Conservation (phyloP, 164 flowering plant species). For the Macadamia integrifolia region DNA sequence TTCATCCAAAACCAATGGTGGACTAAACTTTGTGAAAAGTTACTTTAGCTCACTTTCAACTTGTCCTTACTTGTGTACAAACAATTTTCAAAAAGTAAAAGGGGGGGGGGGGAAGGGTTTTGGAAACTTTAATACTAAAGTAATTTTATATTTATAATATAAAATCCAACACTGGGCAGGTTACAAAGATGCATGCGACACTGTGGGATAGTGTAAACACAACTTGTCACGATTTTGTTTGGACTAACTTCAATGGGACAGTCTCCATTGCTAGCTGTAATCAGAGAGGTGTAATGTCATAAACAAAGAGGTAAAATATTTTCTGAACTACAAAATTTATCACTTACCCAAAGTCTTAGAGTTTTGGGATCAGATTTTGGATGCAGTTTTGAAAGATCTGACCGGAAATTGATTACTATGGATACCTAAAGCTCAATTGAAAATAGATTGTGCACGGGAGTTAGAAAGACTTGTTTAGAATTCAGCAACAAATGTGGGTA, state of each 20-base stretch:
- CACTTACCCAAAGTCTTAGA: slow-evolving; percentile 80
- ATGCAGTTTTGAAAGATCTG: slow-evolving; percentile 59
- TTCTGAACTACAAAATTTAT: slow-evolving; percentile 2
- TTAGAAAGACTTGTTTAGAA: background rate
- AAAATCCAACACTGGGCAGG: no score
- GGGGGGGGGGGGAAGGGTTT: no score
- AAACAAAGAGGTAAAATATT: background rate
- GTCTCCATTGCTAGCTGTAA: slow-evolving; percentile 77
- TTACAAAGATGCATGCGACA: no score
- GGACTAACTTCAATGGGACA: slow-evolving; percentile 58
- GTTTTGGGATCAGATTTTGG: slow-evolving; percentile 62
- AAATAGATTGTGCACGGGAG: slow-evolving; percentile 54
- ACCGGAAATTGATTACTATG: slow-evolving; percentile 58
- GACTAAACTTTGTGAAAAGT: no score
- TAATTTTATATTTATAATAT: no score
- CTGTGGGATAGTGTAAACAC: background rate
- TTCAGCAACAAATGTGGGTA: background rate
- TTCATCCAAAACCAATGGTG: no score
- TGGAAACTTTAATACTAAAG: no score
- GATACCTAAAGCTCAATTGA: slow-evolving; percentile 76
- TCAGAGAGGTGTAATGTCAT: background rate
- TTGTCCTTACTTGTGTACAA: no score
- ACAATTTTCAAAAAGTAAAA: no score
- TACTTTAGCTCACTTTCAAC: no score
- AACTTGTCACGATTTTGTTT: slow-evolving; percentile 29